A percentile compares a stretch with the other conserved stretches of the same genome.
Conservation (phyloP, 1,284 basidiomycete species). For the Ganoderma resinaceum region DNA sequence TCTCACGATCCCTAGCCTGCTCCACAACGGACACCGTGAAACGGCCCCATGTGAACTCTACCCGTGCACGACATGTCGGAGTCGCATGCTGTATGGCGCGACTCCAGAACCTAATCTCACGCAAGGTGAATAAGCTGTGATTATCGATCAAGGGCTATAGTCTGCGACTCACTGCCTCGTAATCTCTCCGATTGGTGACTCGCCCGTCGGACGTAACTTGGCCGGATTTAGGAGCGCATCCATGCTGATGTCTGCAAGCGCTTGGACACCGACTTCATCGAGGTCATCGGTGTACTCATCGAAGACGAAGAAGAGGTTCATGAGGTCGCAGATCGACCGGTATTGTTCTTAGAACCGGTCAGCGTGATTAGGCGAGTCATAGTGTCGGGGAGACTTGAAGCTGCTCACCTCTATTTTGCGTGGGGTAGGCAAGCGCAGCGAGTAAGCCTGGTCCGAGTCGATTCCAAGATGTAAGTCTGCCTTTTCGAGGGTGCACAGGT, state of each 20-base stretch:
- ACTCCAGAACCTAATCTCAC: slow-evolving; percentile 35
- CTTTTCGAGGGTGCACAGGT: neutral
- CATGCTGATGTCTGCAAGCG: slow-evolving; percentile 32
- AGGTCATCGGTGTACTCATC: slow-evolving; percentile 36
- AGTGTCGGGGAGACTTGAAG: neutral
- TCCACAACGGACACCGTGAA: slow-evolving; percentile 43
- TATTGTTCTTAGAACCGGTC: slow-evolving; percentile 21
- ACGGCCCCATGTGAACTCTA: slow-evolving; percentile 28
- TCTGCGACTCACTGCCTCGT: slow-evolving; percentile 31
- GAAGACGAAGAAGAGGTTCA: slow-evolving; percentile 35
- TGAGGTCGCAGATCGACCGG: slow-evolving; percentile 33
- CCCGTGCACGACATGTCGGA: slow-evolving; percentile 26
- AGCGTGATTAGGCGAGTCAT: neutral
- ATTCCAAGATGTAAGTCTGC: too few species aligned
- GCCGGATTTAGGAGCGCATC: slow-evolving; percentile 32
- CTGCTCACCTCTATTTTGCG: slow-evolving; percentile 16
- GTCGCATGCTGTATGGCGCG: slow-evolving; percentile 27
- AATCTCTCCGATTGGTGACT: slow-evolving; percentile 33
- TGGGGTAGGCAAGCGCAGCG: slow-evolving; percentile 28
- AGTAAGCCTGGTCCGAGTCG: slow-evolving; percentile 33
- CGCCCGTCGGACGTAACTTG: slow-evolving; percentile 19
- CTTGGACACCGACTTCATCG: slow-evolving; percentile 14
- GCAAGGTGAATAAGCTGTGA: neutral
- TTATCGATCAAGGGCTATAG: neutral
- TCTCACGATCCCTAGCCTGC: slow-evolving; percentile 40